phyloP scores from a whole-genome alignment of 768 basidiomycete genomes.

The Boletus subcaerulescens region DNA sequence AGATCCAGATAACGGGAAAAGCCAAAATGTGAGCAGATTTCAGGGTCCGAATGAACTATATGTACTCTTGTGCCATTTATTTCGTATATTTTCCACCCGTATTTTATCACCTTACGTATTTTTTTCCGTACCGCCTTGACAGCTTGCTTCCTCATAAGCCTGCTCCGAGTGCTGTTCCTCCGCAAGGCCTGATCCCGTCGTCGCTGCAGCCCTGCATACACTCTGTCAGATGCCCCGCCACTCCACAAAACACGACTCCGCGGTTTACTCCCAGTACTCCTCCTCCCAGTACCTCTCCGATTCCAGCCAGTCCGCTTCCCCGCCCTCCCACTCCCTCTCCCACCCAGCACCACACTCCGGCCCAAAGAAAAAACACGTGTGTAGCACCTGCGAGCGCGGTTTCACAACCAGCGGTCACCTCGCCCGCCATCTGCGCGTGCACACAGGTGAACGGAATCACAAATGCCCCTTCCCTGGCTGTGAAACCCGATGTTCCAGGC shows the following conservation, averaged over 20 bases:
- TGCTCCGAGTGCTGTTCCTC: slow-evolving; percentile 22
- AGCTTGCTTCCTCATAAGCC: slow-evolving; percentile 35
- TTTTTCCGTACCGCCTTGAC: slow-evolving; percentile 36
- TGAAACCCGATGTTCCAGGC: slow-evolving; percentile 84
- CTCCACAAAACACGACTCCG: slow-evolving; percentile 25
- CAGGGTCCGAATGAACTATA: slow-evolving; percentile 30
- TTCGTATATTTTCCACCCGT: slow-evolving; percentile 21
- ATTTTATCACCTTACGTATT: slow-evolving; percentile 32
- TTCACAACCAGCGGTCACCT: slow-evolving; percentile 91
- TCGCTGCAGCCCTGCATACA: slow-evolving; percentile 29
- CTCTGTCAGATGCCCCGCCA: slow-evolving; percentile 30
- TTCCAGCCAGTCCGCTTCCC: slow-evolving; percentile 19
- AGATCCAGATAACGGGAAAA: slow-evolving; percentile 33
- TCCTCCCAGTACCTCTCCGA: slow-evolving; percentile 27
- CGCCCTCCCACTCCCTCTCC: background rate
- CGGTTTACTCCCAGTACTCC: slow-evolving; percentile 21
- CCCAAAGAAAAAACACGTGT: slow-evolving; percentile 51
- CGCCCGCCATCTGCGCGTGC: slow-evolving; percentile 82
- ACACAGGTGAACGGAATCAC: slow-evolving; percentile 91
- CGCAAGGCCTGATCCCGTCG: slow-evolving; percentile 26
- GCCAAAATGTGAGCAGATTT: slow-evolving; percentile 34
- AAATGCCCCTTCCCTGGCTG: slow-evolving; percentile 95
- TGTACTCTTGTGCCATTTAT: slow-evolving; percentile 18
- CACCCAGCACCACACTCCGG: background rate
- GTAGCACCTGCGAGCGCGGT: slow-evolving; percentile 66